Base-by-base conservation (phyloP, 768 basidiomycete genomes). In the Tephrocybe sp. region DNA sequence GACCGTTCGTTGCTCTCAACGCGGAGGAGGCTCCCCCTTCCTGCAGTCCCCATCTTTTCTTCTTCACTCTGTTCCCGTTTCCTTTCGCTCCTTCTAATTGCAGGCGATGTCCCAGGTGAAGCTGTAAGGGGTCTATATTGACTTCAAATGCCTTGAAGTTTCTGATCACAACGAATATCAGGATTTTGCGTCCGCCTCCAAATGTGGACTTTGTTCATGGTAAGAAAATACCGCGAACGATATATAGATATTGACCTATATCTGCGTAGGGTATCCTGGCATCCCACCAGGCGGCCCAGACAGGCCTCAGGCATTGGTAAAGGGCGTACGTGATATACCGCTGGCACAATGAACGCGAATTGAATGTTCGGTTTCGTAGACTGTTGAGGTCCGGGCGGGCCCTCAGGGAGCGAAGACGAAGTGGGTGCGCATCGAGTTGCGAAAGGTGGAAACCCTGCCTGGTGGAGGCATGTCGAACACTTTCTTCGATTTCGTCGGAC, bases 141-240 rank as follows among this genome's bases (percentile, higher is more conserved):
- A n/a, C n/a, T n/a, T n/a, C n/a, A n/a, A n/a, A n/a, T n/a, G n/a
- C n/a, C 25, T 37, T 45, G 12, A 37, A 25, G 40, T 34, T 38
- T 38, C 38, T 51, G 43, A 38, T 54, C 45, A 37, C 25, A 49
- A 45, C 36, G 38, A 50, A 28, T 23, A 41, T 42, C 50, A 93
- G 90, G 65, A 89, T 84, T 36, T 77, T 93, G 56, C 86, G 89
- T 54, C 89, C 90, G 8, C 91, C 90, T 41, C 90, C 90, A 37
- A 91, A 93, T 72, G 86, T 91, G 65, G 90, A 93, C 60, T 93
- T 90, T 65, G 88, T 93, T 5, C 83, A 88, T 63, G 90, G 90
- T 86, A 58, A 55, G 78, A 25, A 20, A 12, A 25, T 42, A 3
- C 20, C 11, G 23, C 20, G 36, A 25, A 34, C 36, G 44, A 44